Conservation (phyloP, 129 eudicot genomes). For the Chrysanthemum seticuspe region DNA sequence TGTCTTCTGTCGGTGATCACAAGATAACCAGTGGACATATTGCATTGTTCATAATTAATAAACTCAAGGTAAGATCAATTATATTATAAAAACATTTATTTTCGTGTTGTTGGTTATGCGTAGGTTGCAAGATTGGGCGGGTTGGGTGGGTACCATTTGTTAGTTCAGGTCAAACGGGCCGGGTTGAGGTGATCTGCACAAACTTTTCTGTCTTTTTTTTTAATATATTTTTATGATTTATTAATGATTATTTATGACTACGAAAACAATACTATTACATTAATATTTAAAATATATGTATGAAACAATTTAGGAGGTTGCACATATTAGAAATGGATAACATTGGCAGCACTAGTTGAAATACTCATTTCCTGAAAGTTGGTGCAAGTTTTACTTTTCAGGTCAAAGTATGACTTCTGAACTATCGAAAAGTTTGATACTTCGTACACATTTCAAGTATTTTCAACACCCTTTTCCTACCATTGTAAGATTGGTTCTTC, state of each 20-base stretch:
- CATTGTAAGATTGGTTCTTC: background rate
- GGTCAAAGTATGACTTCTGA: background rate
- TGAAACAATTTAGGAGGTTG: background rate
- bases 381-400: background rate
- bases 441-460: background rate
- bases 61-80: conserved; percentile 67
- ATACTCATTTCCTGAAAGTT: no score
- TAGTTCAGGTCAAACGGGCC: background rate
- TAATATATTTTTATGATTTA: no score
- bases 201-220: no score
- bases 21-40: conserved; percentile 78
- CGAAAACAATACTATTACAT: no score
- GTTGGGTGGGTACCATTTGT: background rate
- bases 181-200: no score
- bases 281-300: no score
- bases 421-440: background rate
- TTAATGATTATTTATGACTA: no score
- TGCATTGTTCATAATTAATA: conserved; percentile 65
- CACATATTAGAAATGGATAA: no score
- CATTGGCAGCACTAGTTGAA: no score
- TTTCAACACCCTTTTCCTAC: background rate
- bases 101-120: conserved; percentile 3
- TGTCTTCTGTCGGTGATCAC: conserved; percentile 81
- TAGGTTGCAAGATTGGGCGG: background rate
- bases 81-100: background rate